Conservation (phyloP, 1,139 yeast genomes). For the Diutina scorzettiae region DNA sequence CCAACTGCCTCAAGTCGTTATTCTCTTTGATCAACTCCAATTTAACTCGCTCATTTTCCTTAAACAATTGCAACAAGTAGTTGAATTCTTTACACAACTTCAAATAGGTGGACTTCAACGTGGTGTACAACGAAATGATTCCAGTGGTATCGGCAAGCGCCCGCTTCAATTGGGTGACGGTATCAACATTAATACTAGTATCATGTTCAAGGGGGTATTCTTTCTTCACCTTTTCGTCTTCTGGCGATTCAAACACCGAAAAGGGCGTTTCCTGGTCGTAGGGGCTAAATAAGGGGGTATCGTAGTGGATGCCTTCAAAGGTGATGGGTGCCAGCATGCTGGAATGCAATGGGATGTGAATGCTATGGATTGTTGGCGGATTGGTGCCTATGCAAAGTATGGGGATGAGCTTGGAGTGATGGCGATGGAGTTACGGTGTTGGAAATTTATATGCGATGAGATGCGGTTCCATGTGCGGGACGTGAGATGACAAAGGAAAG, state of each 20-base stretch:
- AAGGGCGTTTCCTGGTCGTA: slow-evolving; percentile 2
- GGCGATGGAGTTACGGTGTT: no score
- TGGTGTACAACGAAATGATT: slow-evolving; percentile 19
- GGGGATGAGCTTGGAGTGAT: no score
- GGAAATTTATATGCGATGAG: no score
- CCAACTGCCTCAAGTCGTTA: slow-evolving; percentile 36
- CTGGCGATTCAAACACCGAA: slow-evolving; percentile 2
- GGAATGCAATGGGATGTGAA: neutral
- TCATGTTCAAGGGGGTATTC: slow-evolving; percentile 8
- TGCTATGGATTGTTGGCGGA: no score
- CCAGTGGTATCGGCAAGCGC: slow-evolving; percentile 18
- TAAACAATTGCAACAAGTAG: slow-evolving; percentile 32
- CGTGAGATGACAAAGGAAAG: no score
- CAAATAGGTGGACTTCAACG: slow-evolving; percentile 23
- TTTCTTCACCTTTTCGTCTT: slow-evolving; percentile 6
- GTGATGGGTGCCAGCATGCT: neutral
- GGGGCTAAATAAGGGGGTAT: neutral
- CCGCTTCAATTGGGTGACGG: slow-evolving; percentile 17
- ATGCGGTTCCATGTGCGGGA: no score
- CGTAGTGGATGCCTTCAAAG: neutral
- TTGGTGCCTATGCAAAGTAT: no score
- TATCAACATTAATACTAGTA: slow-evolving; percentile 10
- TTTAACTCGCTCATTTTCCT: slow-evolving; percentile 49
- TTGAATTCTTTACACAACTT: slow-evolving; percentile 28
- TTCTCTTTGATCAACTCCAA: slow-evolving; percentile 37